phyloP scores from a whole-genome alignment of 371 early-diverging fungal genomes.

The Vittaforma corneae region DNA sequence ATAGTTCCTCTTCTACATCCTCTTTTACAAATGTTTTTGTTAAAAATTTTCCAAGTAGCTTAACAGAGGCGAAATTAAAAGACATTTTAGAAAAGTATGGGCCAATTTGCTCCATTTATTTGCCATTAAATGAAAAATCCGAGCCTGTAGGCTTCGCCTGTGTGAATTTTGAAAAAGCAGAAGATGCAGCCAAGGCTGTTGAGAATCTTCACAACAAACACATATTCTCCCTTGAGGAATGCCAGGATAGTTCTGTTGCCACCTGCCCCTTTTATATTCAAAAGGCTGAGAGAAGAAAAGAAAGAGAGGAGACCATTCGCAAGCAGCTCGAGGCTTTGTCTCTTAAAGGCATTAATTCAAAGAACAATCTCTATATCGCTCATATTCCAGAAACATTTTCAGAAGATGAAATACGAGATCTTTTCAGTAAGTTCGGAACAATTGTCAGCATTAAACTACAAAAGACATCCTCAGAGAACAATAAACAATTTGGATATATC shows the following conservation, averaged over 20 bases:
- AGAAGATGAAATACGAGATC: slow-evolving; percentile 68
- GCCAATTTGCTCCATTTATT: slow-evolving; percentile 50
- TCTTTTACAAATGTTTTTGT: slow-evolving; percentile 57
- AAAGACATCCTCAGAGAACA: slow-evolving; percentile 20
- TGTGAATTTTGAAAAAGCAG: slow-evolving; percentile 88
- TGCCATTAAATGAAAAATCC: slow-evolving; percentile 61
- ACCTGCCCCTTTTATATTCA: slow-evolving; percentile 80
- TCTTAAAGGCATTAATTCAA: slow-evolving; percentile 32
- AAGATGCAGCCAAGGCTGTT: slow-evolving; percentile 86
- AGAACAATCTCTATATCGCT: slow-evolving; percentile 88
- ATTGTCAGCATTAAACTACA: slow-evolving; percentile 46
- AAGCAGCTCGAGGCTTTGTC: slow-evolving; percentile 53
- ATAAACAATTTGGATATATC: slow-evolving; percentile 53
- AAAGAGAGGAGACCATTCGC: slow-evolving; percentile 88
- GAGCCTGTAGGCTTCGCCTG: slow-evolving; percentile 85
- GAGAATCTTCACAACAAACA: slow-evolving; percentile 85
- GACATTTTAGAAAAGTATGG: slow-evolving; percentile 49
- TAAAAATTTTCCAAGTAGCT: slow-evolving; percentile 54
- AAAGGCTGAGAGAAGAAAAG: slow-evolving; percentile 92
- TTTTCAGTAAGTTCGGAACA: slow-evolving; percentile 72
- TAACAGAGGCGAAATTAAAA: slow-evolving; percentile 41
- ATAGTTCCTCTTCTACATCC: not conserved
- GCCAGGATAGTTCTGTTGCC: slow-evolving; percentile 73
- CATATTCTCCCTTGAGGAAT: slow-evolving; percentile 69
- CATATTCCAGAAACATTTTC: slow-evolving; percentile 72